Percentiles rank a stretch among this genome's conserved stretches.
Evolutionary conservation across 495 filamentous ascomycete species (phyloP).

Genomic region (Terfezia claveryi): DNA sequence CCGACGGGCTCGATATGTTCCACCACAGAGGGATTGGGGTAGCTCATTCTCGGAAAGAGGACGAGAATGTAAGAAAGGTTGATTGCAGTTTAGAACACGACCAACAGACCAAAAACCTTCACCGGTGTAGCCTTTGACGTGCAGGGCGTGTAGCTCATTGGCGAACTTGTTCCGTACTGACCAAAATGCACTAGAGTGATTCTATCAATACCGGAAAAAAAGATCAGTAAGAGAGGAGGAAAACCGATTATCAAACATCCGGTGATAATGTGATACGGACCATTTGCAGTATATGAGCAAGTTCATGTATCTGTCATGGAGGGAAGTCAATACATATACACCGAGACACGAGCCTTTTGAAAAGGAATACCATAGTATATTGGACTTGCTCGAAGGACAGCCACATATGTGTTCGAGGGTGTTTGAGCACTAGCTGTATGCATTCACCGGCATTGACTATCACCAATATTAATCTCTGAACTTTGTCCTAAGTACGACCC

Average conservation of each 20-base stretch:
- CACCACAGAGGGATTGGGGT: slow-evolving; percentile 46
- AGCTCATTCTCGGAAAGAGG: slow-evolving; percentile 30
- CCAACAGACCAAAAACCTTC: slow-evolving; percentile 62
- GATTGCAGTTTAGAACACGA: slow-evolving; percentile 32
- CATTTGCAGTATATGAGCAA: slow-evolving; percentile 70
- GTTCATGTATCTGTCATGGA: slow-evolving; percentile 13
- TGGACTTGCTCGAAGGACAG: slow-evolving; percentile 53
- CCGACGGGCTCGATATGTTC: slow-evolving; percentile 26
- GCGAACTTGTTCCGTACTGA: slow-evolving; percentile 44
- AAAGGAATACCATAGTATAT: slow-evolving; percentile 51
- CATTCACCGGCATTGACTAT: slow-evolving; percentile 58
- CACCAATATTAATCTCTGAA: neutral
- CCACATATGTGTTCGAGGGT: slow-evolving; percentile 38
- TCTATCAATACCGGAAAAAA: slow-evolving; percentile 16
- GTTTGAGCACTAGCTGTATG: slow-evolving; percentile 53
- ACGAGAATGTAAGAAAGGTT: slow-evolving; percentile 28
- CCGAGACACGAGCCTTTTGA: neutral
- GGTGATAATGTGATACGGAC: slow-evolving; percentile 1
- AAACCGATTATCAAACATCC: too few species aligned
- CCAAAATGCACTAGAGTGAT: slow-evolving; percentile 55
- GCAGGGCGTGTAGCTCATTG: slow-evolving; percentile 38
- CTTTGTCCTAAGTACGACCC: neutral
- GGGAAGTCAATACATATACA: neutral
- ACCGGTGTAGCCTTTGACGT: slow-evolving; percentile 43
- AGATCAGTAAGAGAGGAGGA: neutral